These are phyloP conservation scores for Beauveria sp. DNA, from an alignment of 2,329 filamentous ascomycete genomes.

Conservation along the genomic window DNA sequence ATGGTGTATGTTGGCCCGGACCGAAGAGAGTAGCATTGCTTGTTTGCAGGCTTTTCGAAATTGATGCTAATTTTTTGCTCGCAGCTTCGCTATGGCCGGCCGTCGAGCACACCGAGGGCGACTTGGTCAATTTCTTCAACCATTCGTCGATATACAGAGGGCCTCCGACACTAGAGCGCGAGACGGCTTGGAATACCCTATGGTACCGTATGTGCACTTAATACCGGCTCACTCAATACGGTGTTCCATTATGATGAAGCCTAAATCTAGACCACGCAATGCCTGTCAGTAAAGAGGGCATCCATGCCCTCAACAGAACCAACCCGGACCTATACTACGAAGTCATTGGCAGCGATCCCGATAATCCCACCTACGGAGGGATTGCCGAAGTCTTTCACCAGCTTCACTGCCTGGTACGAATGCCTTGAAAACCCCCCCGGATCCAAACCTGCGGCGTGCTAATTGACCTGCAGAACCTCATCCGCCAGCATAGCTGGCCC, in stretches of 20 bases:
- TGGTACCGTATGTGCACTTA: slow-evolving; percentile 7
- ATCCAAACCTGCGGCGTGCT: no score
- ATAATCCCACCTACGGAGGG: slow-evolving; percentile 5
- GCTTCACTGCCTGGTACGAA: slow-evolving; percentile 13
- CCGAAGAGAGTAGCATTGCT: background rate
- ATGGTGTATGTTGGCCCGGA: background rate
- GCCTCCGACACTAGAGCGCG: slow-evolving; percentile 9
- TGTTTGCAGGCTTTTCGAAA: background rate
- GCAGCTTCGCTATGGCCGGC: slow-evolving; percentile 8
- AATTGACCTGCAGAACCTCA: slow-evolving; percentile 7
- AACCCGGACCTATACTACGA: slow-evolving; percentile 7
- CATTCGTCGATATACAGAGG: slow-evolving; percentile 13
- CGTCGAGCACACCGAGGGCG: slow-evolving; percentile 7
- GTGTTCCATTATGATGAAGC: background rate
- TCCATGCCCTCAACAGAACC: slow-evolving; percentile 2
- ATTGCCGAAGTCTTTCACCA: slow-evolving; percentile 14
- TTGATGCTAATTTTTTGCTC: background rate
- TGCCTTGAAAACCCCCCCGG: no score
- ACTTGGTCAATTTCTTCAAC: slow-evolving; percentile 11
- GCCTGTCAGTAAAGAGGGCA: slow-evolving; percentile 3
- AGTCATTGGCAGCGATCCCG: slow-evolving; percentile 5
- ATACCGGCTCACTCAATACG: background rate
- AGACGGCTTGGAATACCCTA: slow-evolving; percentile 11
- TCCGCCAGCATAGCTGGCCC: slow-evolving; percentile 11
- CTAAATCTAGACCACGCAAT: slow-evolving; percentile 1